phyloP scores from a whole-genome alignment of 768 basidiomycete species.

The Hydnomerulius pinastri region DNA sequence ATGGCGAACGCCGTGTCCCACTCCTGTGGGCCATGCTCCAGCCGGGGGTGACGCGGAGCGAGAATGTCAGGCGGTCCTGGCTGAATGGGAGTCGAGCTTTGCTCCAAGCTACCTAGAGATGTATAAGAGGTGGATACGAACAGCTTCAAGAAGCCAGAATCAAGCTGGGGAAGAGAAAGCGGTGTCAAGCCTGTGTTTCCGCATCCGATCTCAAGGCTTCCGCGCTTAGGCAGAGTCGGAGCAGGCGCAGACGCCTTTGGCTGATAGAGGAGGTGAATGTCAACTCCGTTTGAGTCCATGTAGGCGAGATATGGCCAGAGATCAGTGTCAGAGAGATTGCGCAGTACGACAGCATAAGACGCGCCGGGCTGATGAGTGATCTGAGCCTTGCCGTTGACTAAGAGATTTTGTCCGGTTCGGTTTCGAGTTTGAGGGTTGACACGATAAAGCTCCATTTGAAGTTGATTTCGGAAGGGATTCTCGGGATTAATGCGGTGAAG shows the following conservation, averaged over 20 bases:
- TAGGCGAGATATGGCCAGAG: constrained; percentile 66
- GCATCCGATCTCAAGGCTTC: constrained; percentile 43
- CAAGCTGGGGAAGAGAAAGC: constrained; percentile 43
- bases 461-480: constrained; percentile 46
- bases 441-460: constrained; percentile 55
- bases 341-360: constrained; percentile 50
- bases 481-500: constrained; percentile 52
- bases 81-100: constrained; percentile 32
- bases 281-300: constrained; percentile 59
- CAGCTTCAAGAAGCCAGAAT: constrained; percentile 57
- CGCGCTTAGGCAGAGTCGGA: constrained; percentile 48
- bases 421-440: constrained; percentile 47
- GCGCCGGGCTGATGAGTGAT: constrained; percentile 44
- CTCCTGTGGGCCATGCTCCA: constrained; percentile 19
- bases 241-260: constrained; percentile 38
- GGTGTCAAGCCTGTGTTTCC: constrained; percentile 41
- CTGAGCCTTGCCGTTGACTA: constrained; percentile 49
- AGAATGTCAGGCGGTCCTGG: constrained; percentile 11
- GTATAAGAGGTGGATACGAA: constrained; percentile 56
- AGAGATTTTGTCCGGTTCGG: constrained; percentile 46
- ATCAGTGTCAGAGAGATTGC: constrained; percentile 50
- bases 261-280: constrained; percentile 56
- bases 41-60: constrained; percentile 5
- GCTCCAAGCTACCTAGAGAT: constrained; percentile 51
- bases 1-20: constrained; percentile 33